Base-by-base conservation (phyloP, 305 asterid genomes). In the Galium porrigens region DNA sequence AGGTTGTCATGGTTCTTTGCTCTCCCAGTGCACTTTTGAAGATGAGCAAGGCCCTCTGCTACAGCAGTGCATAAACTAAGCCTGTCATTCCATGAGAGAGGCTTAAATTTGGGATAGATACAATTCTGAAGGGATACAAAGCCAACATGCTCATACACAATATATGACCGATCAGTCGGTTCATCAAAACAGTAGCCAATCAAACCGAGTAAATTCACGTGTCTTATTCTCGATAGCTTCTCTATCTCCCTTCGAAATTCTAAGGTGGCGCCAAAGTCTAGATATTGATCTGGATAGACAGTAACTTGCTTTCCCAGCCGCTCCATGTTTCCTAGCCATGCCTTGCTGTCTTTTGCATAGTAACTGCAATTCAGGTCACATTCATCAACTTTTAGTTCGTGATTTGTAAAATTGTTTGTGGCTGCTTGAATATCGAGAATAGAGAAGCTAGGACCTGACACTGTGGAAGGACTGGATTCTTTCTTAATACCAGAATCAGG, bases 361-460 rank as follows among this genome's bases (percentile, higher is more conserved):
- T 44, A 44, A 44, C 51, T 44, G 18, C 0, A 6, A 0, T 3
- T 12, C 0, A 0, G 17, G 1, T 11, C 51, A 14, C 17, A 44
- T 39, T 76, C 85, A 6, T 74, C 73, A 4, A 81, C 83, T 1
- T 76, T 78, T 27, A 69, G 41, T 39, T 70, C 44, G 42, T 11
- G 39, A 27, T 1, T 1, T 44, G 72, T 65, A 55, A 81, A 80
- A 55, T 65, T 42, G 70, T 79, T 67, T 36, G 86, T 78, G 34
- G 87, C 65, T 17, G 51, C 57, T 49, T 25, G 68, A 57, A 86
- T 81, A 63, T 84, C 85, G 5, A 65, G 68, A 61, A 84, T 36
- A 36, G 86, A 79, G 61, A 84, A 81, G 62, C 68, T 73, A 56
- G 15, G n/a, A 58, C 33, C 3, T 44, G 4, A 11, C 9, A 4